Evolutionary conservation across 352 stramenopile genomes (phyloP), one percentile per base, ranked within the genome.

Genomic region (Phytophthora lateralis): DNA sequence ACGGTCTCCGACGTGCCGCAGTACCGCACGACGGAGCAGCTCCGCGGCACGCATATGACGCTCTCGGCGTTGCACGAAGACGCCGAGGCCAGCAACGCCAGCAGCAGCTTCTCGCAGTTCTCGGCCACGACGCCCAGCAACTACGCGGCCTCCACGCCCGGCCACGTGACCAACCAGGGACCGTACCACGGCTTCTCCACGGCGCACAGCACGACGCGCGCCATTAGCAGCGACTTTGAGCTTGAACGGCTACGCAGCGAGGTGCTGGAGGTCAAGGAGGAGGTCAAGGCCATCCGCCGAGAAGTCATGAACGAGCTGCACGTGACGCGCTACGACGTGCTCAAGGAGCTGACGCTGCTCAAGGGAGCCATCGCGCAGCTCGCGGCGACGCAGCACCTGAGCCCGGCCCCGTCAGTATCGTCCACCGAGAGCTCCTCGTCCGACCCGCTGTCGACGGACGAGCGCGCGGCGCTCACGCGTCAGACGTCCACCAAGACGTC

Each of bases 261-360:
- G 38, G 51, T 95, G 32, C 55, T 69, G 6, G 78, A 85, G 45
- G 73, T 95, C 38, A 88, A 88, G 53, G 54, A 71, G 15, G 82
- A 95, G 45, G 75, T 93, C 42, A 73, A 82, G 37, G 61, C 69
- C 20, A 88, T 93, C 42, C 78, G 78, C 11, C 78, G 82, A 38
- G 84, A 95, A 54, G 75, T 95, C 55, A 91, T 95, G 80, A 90
- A 92, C 49, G 86, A 93, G 68, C 73, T 95, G 55, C 86, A 93
- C 59, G 64, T 83, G 21, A 90, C 80, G 29, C 80, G 82, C 15
- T 95, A 95, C 75, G 86, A 95, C 53, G 67, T 95, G 48, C 73
- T 95, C 39, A 95, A 95, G 63, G 86, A 95, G 57, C 63, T 95
- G 18, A 75, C 82, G 41, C 70, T 93, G 73, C 82, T 95, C 44